Conservation (phyloP, 1,284 basidiomycete species). For the Vanrija sp. region DNA sequence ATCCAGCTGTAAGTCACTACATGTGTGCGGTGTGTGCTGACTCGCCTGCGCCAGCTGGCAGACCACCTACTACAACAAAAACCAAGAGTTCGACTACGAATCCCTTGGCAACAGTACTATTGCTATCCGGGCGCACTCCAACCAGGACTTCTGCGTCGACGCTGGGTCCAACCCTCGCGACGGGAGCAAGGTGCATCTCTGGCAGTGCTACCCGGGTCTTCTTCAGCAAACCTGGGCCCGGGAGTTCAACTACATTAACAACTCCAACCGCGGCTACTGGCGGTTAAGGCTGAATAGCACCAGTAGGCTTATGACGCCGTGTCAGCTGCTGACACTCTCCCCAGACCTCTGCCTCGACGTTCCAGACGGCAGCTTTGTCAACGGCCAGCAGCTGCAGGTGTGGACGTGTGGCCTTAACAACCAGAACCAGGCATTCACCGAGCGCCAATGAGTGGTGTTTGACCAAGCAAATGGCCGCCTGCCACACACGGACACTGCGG, state of each 20-base stretch:
- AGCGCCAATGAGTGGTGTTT: no score
- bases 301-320: neutral
- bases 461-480: no score
- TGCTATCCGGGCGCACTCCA: no score
- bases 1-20: constrained; percentile 8
- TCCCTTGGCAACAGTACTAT: no score
- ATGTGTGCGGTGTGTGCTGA: no score
- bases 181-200: constrained; percentile 8
- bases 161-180: neutral
- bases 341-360: constrained; percentile 32
- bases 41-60: no score
- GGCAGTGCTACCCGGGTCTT: constrained; percentile 9
- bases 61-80: neutral
- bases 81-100: neutral
- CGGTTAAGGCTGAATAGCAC: neutral
- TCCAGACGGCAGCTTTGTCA: constrained; percentile 23
- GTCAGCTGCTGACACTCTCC: no score
- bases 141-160: no score
- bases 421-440: no score
- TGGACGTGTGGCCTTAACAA: constrained; percentile 36
- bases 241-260: neutral
- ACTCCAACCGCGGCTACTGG: no score
- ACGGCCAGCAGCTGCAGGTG: constrained; percentile 33
- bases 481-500: no score
- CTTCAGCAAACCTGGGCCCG: constrained; percentile 4